Evolutionary conservation across 805 yeast genomes (phyloP).

Genomic region (Candida argentea): DNA sequence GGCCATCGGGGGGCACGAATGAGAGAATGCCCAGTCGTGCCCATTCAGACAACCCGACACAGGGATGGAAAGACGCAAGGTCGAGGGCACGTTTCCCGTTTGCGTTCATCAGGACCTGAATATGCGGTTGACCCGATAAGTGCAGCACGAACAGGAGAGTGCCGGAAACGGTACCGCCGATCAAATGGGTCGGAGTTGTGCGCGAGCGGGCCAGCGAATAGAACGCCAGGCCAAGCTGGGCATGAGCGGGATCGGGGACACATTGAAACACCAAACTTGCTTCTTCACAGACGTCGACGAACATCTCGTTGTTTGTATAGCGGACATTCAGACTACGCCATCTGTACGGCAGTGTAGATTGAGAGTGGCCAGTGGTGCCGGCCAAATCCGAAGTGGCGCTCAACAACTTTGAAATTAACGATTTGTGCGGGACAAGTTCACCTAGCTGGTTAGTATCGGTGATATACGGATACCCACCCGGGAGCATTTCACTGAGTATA

Average conservation of each 20-base stretch:
- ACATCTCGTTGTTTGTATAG: conserved; percentile 74
- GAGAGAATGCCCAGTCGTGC: conserved; percentile 37
- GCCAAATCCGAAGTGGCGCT: conserved; percentile 29
- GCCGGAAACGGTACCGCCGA: conserved; percentile 53
- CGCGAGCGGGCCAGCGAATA: conserved; percentile 9
- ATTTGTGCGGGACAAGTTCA: conserved; percentile 59
- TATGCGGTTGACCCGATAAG: conserved; percentile 69
- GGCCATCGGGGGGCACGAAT: conserved; percentile 88
- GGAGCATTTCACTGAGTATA: conserved; percentile 68
- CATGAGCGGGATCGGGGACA: conserved; percentile 5
- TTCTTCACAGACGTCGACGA: conserved; percentile 69
- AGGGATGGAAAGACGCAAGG: conserved; percentile 57
- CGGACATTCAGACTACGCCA: conserved; percentile 74
- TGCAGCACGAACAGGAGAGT: conserved; percentile 51
- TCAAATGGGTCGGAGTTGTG: conserved; percentile 23
- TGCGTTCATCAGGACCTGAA: conserved; percentile 42
- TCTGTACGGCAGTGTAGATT: conserved; percentile 31
- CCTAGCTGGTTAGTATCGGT: conserved; percentile 63
- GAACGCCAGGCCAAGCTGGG: conserved; percentile 14
- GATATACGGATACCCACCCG: conserved; percentile 62
- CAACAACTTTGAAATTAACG: conserved; percentile 43
- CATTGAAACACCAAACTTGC: conserved; percentile 44
- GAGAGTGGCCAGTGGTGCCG: conserved; percentile 13
- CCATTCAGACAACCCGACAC: conserved; percentile 53
- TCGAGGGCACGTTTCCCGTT: conserved; percentile 38